Base-by-base conservation (phyloP, 192 early-diverging fungal genomes). In the Backusella macrospora region DNA sequence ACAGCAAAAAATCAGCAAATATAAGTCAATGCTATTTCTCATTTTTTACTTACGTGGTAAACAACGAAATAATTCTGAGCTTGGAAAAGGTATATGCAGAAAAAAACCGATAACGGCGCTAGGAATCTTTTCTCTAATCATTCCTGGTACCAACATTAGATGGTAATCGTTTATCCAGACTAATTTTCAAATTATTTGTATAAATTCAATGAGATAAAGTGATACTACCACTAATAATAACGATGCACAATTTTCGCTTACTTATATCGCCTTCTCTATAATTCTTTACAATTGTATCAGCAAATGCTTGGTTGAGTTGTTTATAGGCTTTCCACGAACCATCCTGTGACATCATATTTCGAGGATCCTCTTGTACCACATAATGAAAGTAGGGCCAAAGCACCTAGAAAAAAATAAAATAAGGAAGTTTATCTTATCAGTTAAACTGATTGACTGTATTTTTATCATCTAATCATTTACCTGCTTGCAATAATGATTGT, bases 81-180 rank as follows among this genome's bases (percentile, higher is more conserved):
- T 93, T 34, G 97, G 97, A 81, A 99, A 99, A 0, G 97, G 97
- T 48, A 97, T 95, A 78, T 99, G 97, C 70, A 99, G 79, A 73
- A 98, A 99, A 83, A 99, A 98, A 2, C 96, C 97, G 67, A 99
- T 95, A 37, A 89, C 93, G 39, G 96, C 96, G 29, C 87, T 75
- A 1, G 97, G 97, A 37, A 97, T 77, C 13, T 85, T 86, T 83
- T 94, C 82, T 55, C 97, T 88, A 40, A 99, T 81, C 89, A 99
- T 92, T 59, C 81, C 82, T 5, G 97, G 97, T 23, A 99, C 87
- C 46, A 99, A 84, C 92, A 98, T 94, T 64, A 99, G 84, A 78
- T 99, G 97, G 77, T 99, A 99, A 86, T 99, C 97, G 78, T 99
- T 97, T 74, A 99, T 88, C 96, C 96, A 99, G 70, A 99, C 89